These are phyloP conservation scores for Udeniomyces megalosporus DNA, from an alignment of 768 basidiomycete genomes.

Conservation along the genomic window DNA sequence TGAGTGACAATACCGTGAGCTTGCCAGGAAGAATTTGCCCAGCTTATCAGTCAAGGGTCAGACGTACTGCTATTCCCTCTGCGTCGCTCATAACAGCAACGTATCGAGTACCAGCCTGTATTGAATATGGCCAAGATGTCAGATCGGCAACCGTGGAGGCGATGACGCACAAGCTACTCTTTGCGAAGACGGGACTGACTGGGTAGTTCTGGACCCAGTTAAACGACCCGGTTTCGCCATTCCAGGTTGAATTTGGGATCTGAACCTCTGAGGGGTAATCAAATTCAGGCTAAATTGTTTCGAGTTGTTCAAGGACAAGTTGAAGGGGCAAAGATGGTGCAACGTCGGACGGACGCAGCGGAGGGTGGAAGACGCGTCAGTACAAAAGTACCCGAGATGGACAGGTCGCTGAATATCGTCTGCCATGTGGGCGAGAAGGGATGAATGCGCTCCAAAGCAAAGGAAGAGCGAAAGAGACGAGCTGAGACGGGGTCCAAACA, in stretches of 20 bases:
- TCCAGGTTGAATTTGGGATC: background rate
- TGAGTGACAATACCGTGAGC: background rate
- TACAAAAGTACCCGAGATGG: too few relatives aligned
- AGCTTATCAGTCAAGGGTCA: too few relatives aligned
- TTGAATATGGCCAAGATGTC: background rate
- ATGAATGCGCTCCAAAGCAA: too few relatives aligned
- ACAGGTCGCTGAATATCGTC: too few relatives aligned
- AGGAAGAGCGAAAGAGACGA: background rate
- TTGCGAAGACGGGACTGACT: background rate
- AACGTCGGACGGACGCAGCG: too few relatives aligned
- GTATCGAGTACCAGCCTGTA: background rate
- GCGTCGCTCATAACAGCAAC: constrained; percentile 13
- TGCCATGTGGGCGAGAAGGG: background rate
- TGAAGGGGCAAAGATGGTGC: too few relatives aligned
- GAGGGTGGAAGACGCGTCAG: too few relatives aligned
- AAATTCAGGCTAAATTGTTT: background rate
- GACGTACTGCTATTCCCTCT: background rate
- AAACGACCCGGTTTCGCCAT: background rate
- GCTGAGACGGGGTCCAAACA: background rate
- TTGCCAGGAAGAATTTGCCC: background rate
- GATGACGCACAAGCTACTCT: background rate
- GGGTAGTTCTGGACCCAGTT: constrained; percentile 10
- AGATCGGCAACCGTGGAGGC: too few relatives aligned
- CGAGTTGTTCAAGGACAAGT: too few relatives aligned
- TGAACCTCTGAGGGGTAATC: constrained; percentile 8